Evolutionary conservation across 306 rosid genomes (phyloP), one percentile per base, ranked within the genome.

Genomic region (Abrus precatorius): DNA sequence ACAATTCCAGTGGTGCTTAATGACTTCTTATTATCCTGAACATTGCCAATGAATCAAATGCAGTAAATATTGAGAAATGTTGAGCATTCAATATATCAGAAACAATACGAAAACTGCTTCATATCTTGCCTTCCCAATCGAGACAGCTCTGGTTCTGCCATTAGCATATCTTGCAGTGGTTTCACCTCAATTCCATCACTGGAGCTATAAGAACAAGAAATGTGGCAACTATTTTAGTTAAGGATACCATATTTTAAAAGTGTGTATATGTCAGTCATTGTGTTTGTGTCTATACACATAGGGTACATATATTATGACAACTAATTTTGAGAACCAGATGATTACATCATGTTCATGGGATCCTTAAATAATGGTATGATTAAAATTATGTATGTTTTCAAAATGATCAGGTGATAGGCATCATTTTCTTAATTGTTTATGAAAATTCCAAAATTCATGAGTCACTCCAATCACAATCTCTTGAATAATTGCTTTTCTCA

Each of bases 71-170:
- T 38, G 62, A 57, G 29, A 32, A 49, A 78, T 14, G 45, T 48
- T 30, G 29, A 75, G 9, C 49, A 32, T 77, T 83, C 47, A 80
- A 57, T 38, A 52, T 3, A 20, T 2, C 59, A 27, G 60, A 50
- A 83, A 60, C 5, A 47, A 3, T 63, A 9, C 1, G 8, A 77
- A 77, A 43, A 43, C 9, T 20, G 62, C 72, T 54, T 47, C 69
- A 50, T 30, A 61, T 74, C 86, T 85, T 86, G 80, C 99, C 99
- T 93, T 89, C 97, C 99, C 77, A 95, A 79, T 69, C 85, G 91
- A 54, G 93, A 80, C 56, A 95, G 92, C 87, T 95, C 99, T 3
- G 98, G 98, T 75, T 95, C 99, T 36, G 87, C 96, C 75, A 93
- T 82, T 80, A 93, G 93, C 92, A 93, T 78, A 78, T 90, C 97